These are phyloP conservation scores for Breviolum minutum DNA, from an alignment of 73 alveolate genomes.

Conservation along the genomic window DNA sequence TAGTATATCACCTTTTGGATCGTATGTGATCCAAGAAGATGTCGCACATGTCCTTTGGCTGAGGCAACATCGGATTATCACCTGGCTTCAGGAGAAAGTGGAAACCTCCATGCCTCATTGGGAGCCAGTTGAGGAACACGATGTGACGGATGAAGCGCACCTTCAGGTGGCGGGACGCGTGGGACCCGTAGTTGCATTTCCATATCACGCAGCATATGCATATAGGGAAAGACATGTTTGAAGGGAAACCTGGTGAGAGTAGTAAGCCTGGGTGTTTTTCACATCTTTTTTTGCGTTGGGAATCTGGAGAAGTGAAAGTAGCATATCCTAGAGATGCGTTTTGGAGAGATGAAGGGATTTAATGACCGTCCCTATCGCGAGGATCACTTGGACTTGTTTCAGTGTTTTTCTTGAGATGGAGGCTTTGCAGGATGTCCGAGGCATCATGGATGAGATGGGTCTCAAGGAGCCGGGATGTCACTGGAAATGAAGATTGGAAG, in stretches of 20 bases:
- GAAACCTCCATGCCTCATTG: not conserved
- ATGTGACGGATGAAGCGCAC: constrained; percentile 2
- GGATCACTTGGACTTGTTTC: not conserved
- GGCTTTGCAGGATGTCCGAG: constrained; percentile 19
- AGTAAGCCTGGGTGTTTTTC: too few species aligned
- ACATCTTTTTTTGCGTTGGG: too few species aligned
- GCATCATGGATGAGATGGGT: not conserved
- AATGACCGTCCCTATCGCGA: too few species aligned
- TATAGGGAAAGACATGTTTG: too few species aligned
- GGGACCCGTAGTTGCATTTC: not conserved
- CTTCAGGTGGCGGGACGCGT: not conserved
- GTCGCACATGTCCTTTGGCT: not conserved
- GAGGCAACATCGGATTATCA: not conserved
- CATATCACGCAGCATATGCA: not conserved
- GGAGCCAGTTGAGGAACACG: constrained; percentile 4
- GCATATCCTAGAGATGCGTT: too few species aligned
- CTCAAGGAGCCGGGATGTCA: not conserved
- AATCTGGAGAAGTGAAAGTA: too few species aligned
- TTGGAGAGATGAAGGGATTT: too few species aligned
- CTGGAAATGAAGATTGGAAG: not conserved
- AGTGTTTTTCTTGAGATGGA: not conserved
- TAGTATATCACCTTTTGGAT: too few species aligned
- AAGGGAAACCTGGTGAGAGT: too few species aligned
- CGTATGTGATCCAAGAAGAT: too few species aligned
- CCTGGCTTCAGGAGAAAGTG: not conserved